Evolutionary conservation across 1,139 yeast species (phyloP).

Genomic region (Nakaseomyces delphensis): DNA sequence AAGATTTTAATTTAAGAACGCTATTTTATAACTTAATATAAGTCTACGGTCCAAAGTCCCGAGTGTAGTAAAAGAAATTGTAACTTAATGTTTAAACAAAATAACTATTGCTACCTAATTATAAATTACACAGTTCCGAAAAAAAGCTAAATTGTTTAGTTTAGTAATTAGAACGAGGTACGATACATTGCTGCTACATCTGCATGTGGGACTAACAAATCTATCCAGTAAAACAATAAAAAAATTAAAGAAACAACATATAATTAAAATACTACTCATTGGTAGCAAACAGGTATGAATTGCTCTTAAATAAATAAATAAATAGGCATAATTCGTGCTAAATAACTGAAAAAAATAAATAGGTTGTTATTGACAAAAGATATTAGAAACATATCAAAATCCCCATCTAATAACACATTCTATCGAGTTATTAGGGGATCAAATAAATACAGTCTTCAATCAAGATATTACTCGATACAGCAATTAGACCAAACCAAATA

Average conservation of each 20-base stretch:
- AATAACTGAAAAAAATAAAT: slow-evolving; percentile 5
- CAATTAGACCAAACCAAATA: slow-evolving; percentile 2
- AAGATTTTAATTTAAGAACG: background rate
- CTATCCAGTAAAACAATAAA: background rate
- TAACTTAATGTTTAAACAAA: too few relatives aligned
- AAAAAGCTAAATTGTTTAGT: too few relatives aligned
- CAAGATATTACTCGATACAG: slow-evolving; percentile 4
- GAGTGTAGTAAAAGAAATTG: too few relatives aligned
- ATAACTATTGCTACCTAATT: too few relatives aligned
- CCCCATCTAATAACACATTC: slow-evolving; percentile 2
- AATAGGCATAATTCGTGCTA: slow-evolving; percentile 5
- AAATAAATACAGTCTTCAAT: slow-evolving; percentile 5
- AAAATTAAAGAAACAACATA: too few relatives aligned
- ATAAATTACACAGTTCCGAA: too few relatives aligned
- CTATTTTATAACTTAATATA: too few relatives aligned
- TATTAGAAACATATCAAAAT: slow-evolving; percentile 4
- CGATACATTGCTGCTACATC: too few relatives aligned
- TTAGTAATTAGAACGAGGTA: too few relatives aligned
- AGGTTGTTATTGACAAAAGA: slow-evolving; percentile 5
- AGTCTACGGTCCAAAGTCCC: too few relatives aligned
- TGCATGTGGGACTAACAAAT: background rate
- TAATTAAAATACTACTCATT: background rate
- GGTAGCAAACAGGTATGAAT: background rate
- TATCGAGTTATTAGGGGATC: slow-evolving; percentile 3
- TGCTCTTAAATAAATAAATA: slow-evolving; percentile 4